These are phyloP conservation scores for Musa balbisiana DNA, from an alignment of 202 grass and related monocot genomes.

Conservation along the genomic window DNA sequence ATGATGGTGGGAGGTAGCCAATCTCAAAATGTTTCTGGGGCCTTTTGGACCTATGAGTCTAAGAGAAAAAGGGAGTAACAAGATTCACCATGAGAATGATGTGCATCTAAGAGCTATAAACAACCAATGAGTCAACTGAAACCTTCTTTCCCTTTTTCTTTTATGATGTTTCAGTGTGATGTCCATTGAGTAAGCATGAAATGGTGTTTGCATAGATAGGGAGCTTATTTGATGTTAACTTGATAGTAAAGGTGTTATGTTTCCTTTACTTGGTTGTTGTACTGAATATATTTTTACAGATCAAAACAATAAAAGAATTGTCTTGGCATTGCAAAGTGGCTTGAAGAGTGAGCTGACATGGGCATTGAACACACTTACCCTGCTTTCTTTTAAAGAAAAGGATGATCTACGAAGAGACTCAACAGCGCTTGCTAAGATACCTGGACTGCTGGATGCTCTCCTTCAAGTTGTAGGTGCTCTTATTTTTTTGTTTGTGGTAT, in stretches of 20 bases:
- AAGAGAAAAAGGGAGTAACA: no score
- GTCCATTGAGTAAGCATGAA: background rate
- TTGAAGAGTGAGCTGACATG: conserved; percentile 93
- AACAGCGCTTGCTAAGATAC: conserved; percentile 77
- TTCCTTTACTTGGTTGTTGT: conserved; percentile 12
- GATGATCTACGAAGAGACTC: conserved; percentile 79
- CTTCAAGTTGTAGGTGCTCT: conserved; percentile 89
- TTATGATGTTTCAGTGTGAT: background rate
- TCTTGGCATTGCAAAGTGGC: conserved; percentile 93
- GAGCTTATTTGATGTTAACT: background rate
- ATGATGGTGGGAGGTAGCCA: no score
- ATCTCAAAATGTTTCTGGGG: no score
- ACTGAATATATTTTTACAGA: conserved; percentile 36
- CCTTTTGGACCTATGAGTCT: no score
- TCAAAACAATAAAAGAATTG: conserved; percentile 97
- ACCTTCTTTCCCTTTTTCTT: background rate
- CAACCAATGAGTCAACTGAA: background rate
- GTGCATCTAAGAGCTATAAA: no score
- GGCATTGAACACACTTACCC: conserved; percentile 79
- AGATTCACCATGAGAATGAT: no score
- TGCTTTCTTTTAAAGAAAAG: conserved; percentile 98
- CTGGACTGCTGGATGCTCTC: conserved; percentile 85
- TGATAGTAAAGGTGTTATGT: background rate
- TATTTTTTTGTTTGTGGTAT: conserved; percentile 14
- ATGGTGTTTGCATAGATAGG: background rate